A percentile compares a stretch with the other conserved stretches of the same genome.
phyloP scores from a whole-genome alignment of 768 basidiomycete genomes.

The Termitomyces sp. region DNA sequence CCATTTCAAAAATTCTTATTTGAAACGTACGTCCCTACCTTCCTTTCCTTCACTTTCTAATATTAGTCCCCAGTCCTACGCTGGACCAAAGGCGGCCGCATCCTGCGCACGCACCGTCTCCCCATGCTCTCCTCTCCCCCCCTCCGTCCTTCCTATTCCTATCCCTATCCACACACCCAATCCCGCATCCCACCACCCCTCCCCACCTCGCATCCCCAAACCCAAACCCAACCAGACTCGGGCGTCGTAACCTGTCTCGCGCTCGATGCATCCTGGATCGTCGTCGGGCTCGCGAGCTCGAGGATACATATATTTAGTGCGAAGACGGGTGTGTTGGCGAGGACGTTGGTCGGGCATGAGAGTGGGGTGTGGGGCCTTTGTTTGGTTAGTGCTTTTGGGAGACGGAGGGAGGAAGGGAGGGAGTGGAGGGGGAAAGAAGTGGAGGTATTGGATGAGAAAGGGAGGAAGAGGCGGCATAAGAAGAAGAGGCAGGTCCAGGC shows the following conservation, averaged over 20 bases:
- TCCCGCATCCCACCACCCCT: constrained; percentile 79
- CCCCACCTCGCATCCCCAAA: constrained; percentile 57
- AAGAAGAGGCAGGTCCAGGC: not conserved
- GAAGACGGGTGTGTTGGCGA: constrained; percentile 70
- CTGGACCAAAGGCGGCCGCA: constrained; percentile 73
- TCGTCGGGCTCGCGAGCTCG: constrained; percentile 84
- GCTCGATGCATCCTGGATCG: constrained; percentile 78
- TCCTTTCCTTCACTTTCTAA: not conserved
- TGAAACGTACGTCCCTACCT: constrained; percentile 52
- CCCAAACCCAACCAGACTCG: constrained; percentile 28
- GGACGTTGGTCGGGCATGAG: constrained; percentile 30
- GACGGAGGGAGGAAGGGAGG: not conserved
- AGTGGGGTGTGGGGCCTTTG: constrained; percentile 14
- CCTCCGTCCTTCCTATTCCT: constrained; percentile 5
- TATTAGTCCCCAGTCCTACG: constrained; percentile 55
- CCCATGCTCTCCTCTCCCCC: constrained; percentile 58
- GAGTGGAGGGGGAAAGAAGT: not conserved
- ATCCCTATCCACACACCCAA: constrained; percentile 15
- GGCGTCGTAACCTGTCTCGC: constrained; percentile 87
- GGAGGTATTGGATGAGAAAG: too few relatives aligned
- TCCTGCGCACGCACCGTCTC: constrained; percentile 71
- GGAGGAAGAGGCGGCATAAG: not conserved
- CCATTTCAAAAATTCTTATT: constrained; percentile 73
- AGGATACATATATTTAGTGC: constrained; percentile 87
- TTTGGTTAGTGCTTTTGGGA: constrained; percentile 10